Evolutionary conservation across 371 early-diverging fungal genomes (phyloP).

Genomic region (Rhizomucor miehei): DNA sequence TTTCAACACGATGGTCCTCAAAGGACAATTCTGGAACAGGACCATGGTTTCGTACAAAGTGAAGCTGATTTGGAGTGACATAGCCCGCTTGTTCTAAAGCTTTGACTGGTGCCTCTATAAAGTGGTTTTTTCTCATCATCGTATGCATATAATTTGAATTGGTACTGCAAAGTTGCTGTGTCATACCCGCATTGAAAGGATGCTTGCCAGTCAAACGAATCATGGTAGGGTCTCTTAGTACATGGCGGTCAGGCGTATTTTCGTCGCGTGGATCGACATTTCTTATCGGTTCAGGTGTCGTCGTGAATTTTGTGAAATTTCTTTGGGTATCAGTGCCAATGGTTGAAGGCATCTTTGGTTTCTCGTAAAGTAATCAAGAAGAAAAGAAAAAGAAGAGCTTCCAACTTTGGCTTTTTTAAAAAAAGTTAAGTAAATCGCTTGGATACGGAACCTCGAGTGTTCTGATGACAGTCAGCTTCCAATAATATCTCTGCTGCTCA

Average conservation of each 20-base stretch:
- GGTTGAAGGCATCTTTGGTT: background rate
- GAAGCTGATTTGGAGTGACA: slow-evolving; percentile 55
- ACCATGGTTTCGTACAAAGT: slow-evolving; percentile 81
- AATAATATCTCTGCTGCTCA: too few relatives aligned
- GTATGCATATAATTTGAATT: too few relatives aligned
- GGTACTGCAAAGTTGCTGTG: background rate
- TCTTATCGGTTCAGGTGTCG: background rate
- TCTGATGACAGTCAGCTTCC: too few relatives aligned
- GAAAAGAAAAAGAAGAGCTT: background rate
- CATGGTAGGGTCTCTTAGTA: slow-evolving; percentile 43
- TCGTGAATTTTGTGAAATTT: background rate
- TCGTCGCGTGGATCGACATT: slow-evolving; percentile 27
- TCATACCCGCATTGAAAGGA: slow-evolving; percentile 55
- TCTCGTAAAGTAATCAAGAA: background rate
- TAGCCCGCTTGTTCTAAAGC: slow-evolving; percentile 46
- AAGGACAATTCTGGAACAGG: slow-evolving; percentile 70
- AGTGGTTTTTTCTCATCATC: background rate
- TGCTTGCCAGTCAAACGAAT: slow-evolving; percentile 53
- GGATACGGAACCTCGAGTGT: too few relatives aligned
- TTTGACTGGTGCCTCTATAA: slow-evolving; percentile 45
- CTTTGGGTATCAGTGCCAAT: background rate
- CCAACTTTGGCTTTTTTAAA: background rate
- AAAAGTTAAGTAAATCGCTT: too few relatives aligned
- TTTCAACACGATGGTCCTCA: slow-evolving; percentile 31
- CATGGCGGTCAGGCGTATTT: slow-evolving; percentile 47